Evolutionary conservation across 1,284 basidiomycete species (phyloP).

Genomic region (Cutaneotrichosporon daszewskae): DNA sequence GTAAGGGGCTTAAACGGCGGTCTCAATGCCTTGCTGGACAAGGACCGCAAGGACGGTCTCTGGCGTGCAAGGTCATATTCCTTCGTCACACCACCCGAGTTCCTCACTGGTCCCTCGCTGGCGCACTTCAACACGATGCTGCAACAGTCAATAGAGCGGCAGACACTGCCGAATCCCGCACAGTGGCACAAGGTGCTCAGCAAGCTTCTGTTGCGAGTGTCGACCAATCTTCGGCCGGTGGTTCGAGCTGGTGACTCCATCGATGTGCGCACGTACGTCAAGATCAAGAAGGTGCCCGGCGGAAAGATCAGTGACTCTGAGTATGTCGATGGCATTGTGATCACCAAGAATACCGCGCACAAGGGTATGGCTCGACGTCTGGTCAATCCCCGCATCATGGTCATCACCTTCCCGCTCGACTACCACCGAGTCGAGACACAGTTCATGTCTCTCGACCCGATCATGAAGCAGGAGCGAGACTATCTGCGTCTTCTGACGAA

Average conservation of each 20-base stretch:
- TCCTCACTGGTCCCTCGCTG: constrained; percentile 77
- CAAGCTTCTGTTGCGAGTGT: constrained; percentile 53
- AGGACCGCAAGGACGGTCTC: constrained; percentile 38
- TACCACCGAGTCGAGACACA: constrained; percentile 91
- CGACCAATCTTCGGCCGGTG: constrained; percentile 44
- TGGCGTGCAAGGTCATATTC: constrained; percentile 44
- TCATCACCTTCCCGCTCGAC: constrained; percentile 91
- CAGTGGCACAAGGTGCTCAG: constrained; percentile 83
- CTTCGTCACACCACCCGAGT: constrained; percentile 42
- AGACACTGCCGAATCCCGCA: constrained; percentile 64
- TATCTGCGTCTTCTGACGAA: constrained; percentile 83
- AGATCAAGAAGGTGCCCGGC: constrained; percentile 98
- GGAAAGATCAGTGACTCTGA: constrained; percentile 87
- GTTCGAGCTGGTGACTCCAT: constrained; percentile 65
- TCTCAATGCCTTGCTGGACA: constrained; percentile 35
- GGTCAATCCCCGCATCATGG: constrained; percentile 77
- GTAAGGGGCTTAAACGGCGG: constrained; percentile 38
- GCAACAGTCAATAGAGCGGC: constrained; percentile 61
- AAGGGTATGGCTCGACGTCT: constrained; percentile 58
- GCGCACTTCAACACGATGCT: constrained; percentile 81
- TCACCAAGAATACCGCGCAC: constrained; percentile 96
- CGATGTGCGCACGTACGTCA: constrained; percentile 91
- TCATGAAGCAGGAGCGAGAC: constrained; percentile 90
- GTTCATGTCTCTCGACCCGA: constrained; percentile 87
- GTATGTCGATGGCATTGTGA: constrained; percentile 94